These are phyloP conservation scores for Trichophyton simii DNA, from an alignment of 2,329 filamentous ascomycete genomes.

Conservation along the genomic window DNA sequence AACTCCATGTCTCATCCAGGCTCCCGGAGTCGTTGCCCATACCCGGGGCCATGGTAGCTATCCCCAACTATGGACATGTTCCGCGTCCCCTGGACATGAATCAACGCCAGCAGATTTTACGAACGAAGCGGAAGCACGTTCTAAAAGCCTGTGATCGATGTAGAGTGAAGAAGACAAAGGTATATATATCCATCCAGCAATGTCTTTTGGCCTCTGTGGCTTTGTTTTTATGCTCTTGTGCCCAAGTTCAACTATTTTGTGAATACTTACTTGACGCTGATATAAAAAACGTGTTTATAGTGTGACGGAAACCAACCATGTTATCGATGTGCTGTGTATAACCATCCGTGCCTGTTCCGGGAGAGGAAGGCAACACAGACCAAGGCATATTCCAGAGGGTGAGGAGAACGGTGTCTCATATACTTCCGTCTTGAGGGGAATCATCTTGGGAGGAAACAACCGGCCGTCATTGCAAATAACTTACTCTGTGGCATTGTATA, in stretches of 20 bases:
- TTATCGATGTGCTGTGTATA: conserved; percentile 32
- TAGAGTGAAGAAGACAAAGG: conserved; percentile 36
- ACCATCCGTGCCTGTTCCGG: conserved; percentile 33
- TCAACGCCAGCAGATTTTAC: conserved; percentile 29
- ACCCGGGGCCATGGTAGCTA: conserved; percentile 21
- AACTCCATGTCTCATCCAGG: conserved; percentile 24
- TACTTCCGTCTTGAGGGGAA: not conserved
- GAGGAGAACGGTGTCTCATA: conserved; percentile 6
- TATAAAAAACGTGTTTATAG: conserved; percentile 14
- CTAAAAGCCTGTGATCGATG: conserved; percentile 36
- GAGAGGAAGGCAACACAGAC: conserved; percentile 34
- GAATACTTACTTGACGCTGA: conserved; percentile 9
- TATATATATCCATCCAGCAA: conserved; percentile 14
- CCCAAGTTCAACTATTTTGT: conserved; percentile 4
- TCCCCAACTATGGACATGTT: conserved; percentile 20
- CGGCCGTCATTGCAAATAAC: not conserved
- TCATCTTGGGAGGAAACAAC: not conserved
- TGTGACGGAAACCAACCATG: conserved; percentile 36
- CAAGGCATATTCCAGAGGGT: conserved; percentile 35
- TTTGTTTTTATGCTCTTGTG: conserved; percentile 2
- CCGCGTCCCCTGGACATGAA: conserved; percentile 22
- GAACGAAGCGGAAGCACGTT: conserved; percentile 35
- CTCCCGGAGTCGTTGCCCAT: conserved; percentile 25
- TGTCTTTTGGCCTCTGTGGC: not conserved
- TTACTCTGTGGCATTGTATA: conserved; percentile 12